A percentile compares a stretch with the other conserved stretches of the same genome.
phyloP scores from a whole-genome alignment of 805 yeast genomes.

The Suhomyces sp. region DNA sequence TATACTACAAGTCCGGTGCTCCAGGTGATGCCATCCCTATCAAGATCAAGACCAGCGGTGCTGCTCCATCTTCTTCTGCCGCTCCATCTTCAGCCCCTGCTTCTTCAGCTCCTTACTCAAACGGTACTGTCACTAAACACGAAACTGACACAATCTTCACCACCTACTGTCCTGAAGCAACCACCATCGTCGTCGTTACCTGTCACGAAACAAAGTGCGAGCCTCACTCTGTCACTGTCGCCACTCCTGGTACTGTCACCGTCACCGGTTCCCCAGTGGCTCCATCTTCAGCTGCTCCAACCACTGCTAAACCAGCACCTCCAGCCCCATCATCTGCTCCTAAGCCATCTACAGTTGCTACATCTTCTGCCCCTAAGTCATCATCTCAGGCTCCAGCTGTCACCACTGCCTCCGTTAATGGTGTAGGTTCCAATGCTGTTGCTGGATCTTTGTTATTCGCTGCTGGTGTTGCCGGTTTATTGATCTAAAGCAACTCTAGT shows the following conservation, averaged over 20 bases:
- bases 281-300: background rate
- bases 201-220: conserved; percentile 26
- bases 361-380: background rate
- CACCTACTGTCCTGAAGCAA: conserved; percentile 38
- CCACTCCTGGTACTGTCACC: conserved; percentile 31
- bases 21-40: conserved; percentile 21
- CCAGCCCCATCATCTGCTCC: conserved; percentile 5
- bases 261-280: conserved; percentile 29
- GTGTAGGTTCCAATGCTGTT: conserved; percentile 8
- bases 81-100: conserved; percentile 4
- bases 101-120: background rate
- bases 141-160: conserved; percentile 33
- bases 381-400: conserved; percentile 4
- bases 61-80: conserved; percentile 3
- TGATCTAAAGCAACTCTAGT: background rate
- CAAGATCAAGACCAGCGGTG: conserved; percentile 6
- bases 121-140: conserved; percentile 23
- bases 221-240: conserved; percentile 27
- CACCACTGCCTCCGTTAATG: conserved; percentile 5
- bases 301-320: background rate
- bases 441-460: conserved; percentile 5
- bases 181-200: conserved; percentile 33
- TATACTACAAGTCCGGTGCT: conserved; percentile 20
- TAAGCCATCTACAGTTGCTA: background rate
- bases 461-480: conserved; percentile 2